Evolutionary conservation across 1,139 yeast genomes (phyloP), one percentile per base, ranked within the genome.

Genomic region (Geotrichum citri-aurantii): DNA sequence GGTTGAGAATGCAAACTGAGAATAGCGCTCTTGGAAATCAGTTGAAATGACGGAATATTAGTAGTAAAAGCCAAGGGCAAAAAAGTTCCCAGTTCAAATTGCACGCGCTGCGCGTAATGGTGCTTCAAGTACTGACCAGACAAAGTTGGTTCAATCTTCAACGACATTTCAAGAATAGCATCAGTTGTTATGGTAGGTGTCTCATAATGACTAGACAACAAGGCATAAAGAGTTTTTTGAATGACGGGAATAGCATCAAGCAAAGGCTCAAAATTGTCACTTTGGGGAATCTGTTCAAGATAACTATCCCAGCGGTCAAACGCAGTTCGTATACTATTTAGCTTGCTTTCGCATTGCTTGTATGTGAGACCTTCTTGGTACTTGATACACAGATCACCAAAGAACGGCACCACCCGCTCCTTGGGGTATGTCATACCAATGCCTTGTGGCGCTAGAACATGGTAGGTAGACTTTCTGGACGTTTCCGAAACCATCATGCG

Each of bases 401-500:
- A 92, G 70, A 86, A 92, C 0, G 98, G 97, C 51, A 93, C 85
- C 10, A 89, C 96, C 54, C 83, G 81, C 58, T 84, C 85, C 68
- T 88, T 88, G 0, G 95, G 82, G 66, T 86, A 89, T 1, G 82
- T 77, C 63, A 82, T 82, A 37, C 97, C 96, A 65, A 91, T 79
- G 5, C 95, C 95, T 66, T 95, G 87, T 2, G 97, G 95, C 0
- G 96, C 96, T 77, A 87, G 80, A 11, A 88, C 88, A 70, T 87
- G 91, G 65, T 82, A 85, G 1, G 83, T 76, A 62, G 78, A 79
- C 59, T 77, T 77, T 44, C 77, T 68, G 31, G 73, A 65, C 23
- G 81, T 76, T 51, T 79, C 78, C 31, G 83, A 78, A 27, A 82
- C 76, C 73, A 87, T 77, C 56, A 85, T 80, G 64, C 96, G 80